Base-by-base conservation (phyloP, 768 basidiomycete species). In the Butyriboletus loyo region DNA sequence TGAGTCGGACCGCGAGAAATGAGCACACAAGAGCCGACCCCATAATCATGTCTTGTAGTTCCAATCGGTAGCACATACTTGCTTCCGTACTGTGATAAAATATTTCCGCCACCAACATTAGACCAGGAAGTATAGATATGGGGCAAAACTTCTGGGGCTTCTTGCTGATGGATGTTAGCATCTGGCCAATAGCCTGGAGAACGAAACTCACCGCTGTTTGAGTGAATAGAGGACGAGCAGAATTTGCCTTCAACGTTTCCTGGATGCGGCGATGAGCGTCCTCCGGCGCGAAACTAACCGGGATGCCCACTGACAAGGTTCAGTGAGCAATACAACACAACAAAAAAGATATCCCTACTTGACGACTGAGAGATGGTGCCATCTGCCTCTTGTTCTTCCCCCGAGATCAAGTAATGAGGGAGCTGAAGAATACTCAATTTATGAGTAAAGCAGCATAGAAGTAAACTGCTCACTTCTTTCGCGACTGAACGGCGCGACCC, bases 31-130 rank as follows among this genome's bases (percentile, higher is more conserved):
- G 46, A 19, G 54, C 73, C 46, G 55, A 94, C 94, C 64, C 94
- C 89, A 39, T 79, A 64, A 46, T 80, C 75, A 15, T 79, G 70
- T 25, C 90, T 77, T 19, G 77, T 76, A 2, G 95, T 98, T 1
- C 92, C 97, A 1, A 90, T 54, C 1, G 97, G 97, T 44, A 98
- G 70, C 64, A 85, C 75, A 63, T 92, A 90, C 61, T 85, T 87
- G 49, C 78, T 85, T 10, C 94, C 93, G 51, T 82, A 72, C 58
- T 85, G 77, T 1, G 89, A 89, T 13, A 92, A 67, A 41, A 64
- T 35, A 10, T 85, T 72, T 60, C 81, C 85, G 2, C 87, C 83
- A 56, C 85, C 79, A 5, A 68, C 66, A 40, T 79, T 71, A 4
- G 76, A 72, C 22, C 80, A 75, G 5, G 92, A 83, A 9, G 88